phyloP scores from a whole-genome alignment of 179 eudicot species.

The Beta lomatogona region DNA sequence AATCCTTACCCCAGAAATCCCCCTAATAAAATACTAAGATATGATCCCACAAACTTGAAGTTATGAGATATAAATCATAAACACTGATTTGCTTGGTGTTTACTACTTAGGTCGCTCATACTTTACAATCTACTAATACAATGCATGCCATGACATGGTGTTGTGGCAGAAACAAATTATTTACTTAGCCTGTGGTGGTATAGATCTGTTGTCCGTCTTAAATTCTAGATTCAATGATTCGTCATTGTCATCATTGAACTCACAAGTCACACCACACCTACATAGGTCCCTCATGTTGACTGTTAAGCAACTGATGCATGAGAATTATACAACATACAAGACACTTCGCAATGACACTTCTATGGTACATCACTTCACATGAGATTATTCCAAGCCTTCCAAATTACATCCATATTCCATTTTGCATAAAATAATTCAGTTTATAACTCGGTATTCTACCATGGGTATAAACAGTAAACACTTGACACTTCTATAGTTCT shows the following conservation, averaged over 20 bases:
- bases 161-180: not conserved
- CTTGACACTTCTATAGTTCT: not conserved
- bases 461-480: not conserved
- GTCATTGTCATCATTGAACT: constrained; percentile 19
- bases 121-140: not conserved
- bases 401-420: not conserved
- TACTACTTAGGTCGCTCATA: not conserved
- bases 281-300: constrained; percentile 11
- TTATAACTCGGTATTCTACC: not conserved
- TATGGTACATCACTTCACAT: not conserved
- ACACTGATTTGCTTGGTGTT: not conserved
- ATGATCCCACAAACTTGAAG: too few species aligned
- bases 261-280: constrained; percentile 10
- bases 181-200: not conserved
- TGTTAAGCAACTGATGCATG: not conserved
- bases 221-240: constrained; percentile 11
- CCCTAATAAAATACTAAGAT: too few species aligned
- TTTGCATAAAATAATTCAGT: not conserved
- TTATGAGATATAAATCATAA: too few species aligned
- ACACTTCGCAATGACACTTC: not conserved
- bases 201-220: not conserved
- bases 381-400: not conserved
- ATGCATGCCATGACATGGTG: not conserved
- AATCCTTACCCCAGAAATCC: too few species aligned
- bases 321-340: not conserved